These are phyloP conservation scores for Rhodofomes roseus DNA, from an alignment of 1,284 basidiomycete genomes.

Conservation along the genomic window DNA sequence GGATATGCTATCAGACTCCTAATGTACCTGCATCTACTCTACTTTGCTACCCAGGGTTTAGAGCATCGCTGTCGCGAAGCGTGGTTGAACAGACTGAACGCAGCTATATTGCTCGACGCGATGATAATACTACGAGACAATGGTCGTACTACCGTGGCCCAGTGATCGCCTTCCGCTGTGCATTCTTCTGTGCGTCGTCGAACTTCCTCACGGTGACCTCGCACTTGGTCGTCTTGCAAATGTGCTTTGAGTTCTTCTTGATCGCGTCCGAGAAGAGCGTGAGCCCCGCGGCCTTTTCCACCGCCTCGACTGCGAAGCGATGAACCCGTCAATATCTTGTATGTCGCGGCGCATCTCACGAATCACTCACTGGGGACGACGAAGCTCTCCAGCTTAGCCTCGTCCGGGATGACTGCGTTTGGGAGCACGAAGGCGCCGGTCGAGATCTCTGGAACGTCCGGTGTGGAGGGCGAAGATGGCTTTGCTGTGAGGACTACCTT, in stretches of 20 bases:
- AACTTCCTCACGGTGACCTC: constrained; percentile 83
- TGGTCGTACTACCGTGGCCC: constrained; percentile 32
- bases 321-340: background rate
- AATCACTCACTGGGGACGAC: constrained; percentile 70
- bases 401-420: constrained; percentile 86
- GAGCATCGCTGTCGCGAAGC: background rate
- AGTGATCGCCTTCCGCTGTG: constrained; percentile 51
- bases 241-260: constrained; percentile 78
- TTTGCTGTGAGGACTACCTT: constrained; percentile 88
- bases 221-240: constrained; percentile 86
- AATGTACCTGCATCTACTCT: constrained; percentile 18
- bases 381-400: constrained; percentile 76
- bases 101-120: too few relatives aligned
- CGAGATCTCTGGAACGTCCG: constrained; percentile 71
- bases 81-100: too few relatives aligned
- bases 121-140: background rate
- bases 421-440: constrained; percentile 94
- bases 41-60: background rate
- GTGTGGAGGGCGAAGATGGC: constrained; percentile 69
- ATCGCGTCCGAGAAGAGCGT: constrained; percentile 85
- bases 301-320: constrained; percentile 68
- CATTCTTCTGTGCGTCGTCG: constrained; percentile 80
- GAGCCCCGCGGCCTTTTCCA: constrained; percentile 90
- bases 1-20: constrained; percentile 77
- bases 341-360: background rate